phyloP scores from a whole-genome alignment of 805 yeast genomes.

The Saccharomycopsis sp. region DNA sequence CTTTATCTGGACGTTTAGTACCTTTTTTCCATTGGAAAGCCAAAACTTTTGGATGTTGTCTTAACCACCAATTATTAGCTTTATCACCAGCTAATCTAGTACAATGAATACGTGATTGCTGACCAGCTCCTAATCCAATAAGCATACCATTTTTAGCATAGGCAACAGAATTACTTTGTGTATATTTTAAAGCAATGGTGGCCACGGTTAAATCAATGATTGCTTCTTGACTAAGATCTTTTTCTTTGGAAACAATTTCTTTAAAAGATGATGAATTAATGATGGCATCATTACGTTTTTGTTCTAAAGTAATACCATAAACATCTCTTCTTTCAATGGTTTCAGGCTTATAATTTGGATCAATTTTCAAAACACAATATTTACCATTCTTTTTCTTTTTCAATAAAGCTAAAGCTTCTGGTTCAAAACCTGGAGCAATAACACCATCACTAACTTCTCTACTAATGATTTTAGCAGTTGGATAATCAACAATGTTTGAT shows the following conservation, averaged over 20 bases:
- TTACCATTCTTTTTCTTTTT: conserved; percentile 94
- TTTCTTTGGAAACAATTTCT: conserved; percentile 84
- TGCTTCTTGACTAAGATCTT: conserved; percentile 84
- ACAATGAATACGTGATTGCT: conserved; percentile 98
- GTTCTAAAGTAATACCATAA: conserved; percentile 90
- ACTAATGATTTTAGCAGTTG: conserved; percentile 94
- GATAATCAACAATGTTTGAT: conserved; percentile 89
- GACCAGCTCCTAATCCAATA: conserved; percentile 98
- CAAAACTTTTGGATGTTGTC: conserved; percentile 94
- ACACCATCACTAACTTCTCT: conserved; percentile 98
- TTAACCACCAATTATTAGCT: conserved; percentile 99
- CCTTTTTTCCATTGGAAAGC: conserved; percentile 97
- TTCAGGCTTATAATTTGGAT: conserved; percentile 85
- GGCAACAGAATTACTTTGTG: conserved; percentile 97
- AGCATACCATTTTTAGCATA: conserved; percentile 99
- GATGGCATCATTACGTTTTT: conserved; percentile 96
- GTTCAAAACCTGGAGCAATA: conserved; percentile 93
- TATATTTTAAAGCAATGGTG: conserved; percentile 92
- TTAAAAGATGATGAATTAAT: conserved; percentile 83
- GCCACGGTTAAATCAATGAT: conserved; percentile 91
- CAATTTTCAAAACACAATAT: conserved; percentile 92
- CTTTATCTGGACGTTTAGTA: conserved; percentile 95
- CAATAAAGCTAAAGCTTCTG: conserved; percentile 83
- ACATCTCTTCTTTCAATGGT: conserved; percentile 84
- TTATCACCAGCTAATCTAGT: conserved; percentile 98